phyloP scores from a whole-genome alignment of 108 stramenopile species.

The Cylindrotheca closterium region DNA sequence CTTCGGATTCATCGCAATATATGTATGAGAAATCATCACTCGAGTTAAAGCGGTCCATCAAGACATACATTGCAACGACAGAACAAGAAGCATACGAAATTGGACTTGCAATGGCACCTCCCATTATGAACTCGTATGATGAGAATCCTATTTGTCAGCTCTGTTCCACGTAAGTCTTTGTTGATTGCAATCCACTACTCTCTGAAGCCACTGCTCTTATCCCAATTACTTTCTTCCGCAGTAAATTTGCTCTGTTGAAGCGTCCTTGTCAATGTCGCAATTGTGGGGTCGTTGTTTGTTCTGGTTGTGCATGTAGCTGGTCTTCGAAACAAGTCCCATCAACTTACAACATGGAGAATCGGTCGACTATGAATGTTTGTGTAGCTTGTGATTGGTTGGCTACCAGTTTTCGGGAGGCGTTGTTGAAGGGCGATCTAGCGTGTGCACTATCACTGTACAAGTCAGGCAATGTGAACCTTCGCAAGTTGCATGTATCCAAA shows the following conservation, averaged over 20 bases:
- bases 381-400: slow-evolving; percentile 43
- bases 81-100: slow-evolving; percentile 59
- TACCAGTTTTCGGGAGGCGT: slow-evolving; percentile 39
- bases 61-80: slow-evolving; percentile 32
- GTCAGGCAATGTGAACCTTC: slow-evolving; percentile 61
- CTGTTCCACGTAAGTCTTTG: slow-evolving; percentile 42
- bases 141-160: slow-evolving; percentile 35
- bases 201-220: too few species aligned
- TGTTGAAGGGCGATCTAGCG: slow-evolving; percentile 38
- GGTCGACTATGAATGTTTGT: slow-evolving; percentile 26
- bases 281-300: slow-evolving; percentile 56
- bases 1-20: slow-evolving; percentile 2
- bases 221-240: too few species aligned
- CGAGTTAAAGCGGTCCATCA: slow-evolving; percentile 12
- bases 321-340: slow-evolving; percentile 44
- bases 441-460: slow-evolving; percentile 39
- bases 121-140: slow-evolving; percentile 42
- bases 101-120: slow-evolving; percentile 55
- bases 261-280: slow-evolving; percentile 50
- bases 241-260: slow-evolving; percentile 42
- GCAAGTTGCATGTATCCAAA: slow-evolving; percentile 34
- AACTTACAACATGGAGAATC: slow-evolving; percentile 31
- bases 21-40: slow-evolving; percentile 5
- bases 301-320: slow-evolving; percentile 40
- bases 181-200: too few species aligned